Base-by-base conservation (phyloP, 2,329 filamentous ascomycete species). In the Fusarium subglutinans region DNA sequence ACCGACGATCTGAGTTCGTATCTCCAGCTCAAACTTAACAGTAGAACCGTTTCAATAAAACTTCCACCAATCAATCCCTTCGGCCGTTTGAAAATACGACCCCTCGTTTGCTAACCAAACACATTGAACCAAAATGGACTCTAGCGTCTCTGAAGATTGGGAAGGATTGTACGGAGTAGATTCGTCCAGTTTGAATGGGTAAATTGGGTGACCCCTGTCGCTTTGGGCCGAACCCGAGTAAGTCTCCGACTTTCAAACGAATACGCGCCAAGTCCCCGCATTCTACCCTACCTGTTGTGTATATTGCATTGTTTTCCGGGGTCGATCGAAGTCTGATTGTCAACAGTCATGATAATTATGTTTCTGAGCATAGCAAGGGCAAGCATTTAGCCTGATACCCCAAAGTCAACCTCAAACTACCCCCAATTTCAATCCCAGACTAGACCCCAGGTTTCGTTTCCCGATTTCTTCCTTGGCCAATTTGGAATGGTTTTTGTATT, bases 401-500 rank as follows among this genome's bases (percentile, higher is more conserved):
- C 28, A 30, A 50, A n/a, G 47, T 50, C 20, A 33, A 30, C 14
- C 6, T 11, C 14, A 15, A 30, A 12, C 2, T 6, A 1, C 47
- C 47, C 47, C 28, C 20, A 50, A 50, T 15, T 11, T n/a, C 9
- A 17, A n/a, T 20, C 14, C 8, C 7, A 12, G 22, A 33, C 15
- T 30, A 12, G 8, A 17, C 8, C 28, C 28, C 2, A n/a, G 22
- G 11, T 7, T 50, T 18, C 28, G 22, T 9, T 50, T 13, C n/a
- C n/a, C 8, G 28, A 50, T 30, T 15, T 33, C 22, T n/a, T 33
- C 2, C 20, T 33, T 8, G 47, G 5, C 15, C 3, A 12, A 6
- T 13, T n/a, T n/a, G 7, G 20, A 8, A 13, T 13, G 1, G 3
- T n/a, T 8, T 33, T 22, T 50, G 7, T 1, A 18, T n/a, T 3